Evolutionary conservation across 164 flowering plant genomes (phyloP).

Genomic region (Echeveria elegans): DNA sequence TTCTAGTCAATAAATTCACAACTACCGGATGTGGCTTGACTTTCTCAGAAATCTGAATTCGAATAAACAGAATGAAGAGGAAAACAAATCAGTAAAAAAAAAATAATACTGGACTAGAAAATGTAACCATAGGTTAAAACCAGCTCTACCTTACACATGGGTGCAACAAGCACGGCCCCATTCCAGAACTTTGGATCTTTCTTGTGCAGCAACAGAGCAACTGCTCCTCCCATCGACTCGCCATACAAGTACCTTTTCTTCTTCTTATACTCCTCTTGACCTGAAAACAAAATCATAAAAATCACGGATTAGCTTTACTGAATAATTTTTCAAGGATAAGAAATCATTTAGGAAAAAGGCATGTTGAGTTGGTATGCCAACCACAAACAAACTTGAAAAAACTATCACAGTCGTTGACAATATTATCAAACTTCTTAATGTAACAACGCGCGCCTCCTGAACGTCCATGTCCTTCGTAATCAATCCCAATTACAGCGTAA

Average conservation of each 20-base stretch:
- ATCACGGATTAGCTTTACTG: not conserved
- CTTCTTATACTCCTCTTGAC: conserved; percentile 41
- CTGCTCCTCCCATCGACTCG: conserved; percentile 97
- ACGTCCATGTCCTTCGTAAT: conserved; percentile 93
- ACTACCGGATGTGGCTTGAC: conserved; percentile 92
- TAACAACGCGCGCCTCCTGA: conserved; percentile 85
- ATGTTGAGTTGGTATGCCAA: conserved; percentile 20
- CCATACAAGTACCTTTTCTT: conserved; percentile 76
- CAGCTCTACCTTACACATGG: conserved; percentile 83
- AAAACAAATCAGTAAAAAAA: not conserved
- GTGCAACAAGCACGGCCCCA: conserved; percentile 86
- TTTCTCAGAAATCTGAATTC: conserved; percentile 81
- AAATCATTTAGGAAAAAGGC: not conserved
- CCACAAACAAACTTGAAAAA: conserved; percentile 80
- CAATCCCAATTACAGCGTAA: conserved; percentile 80
- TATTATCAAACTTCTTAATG: conserved; percentile 75
- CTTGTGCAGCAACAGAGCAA: conserved; percentile 63
- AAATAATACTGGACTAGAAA: not conserved
- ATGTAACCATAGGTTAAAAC: not conserved
- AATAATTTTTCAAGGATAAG: not conserved
- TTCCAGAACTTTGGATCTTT: conserved; percentile 70
- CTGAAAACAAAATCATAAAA: conserved; percentile 22
- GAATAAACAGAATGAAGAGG: not conserved
- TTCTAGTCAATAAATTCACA: conserved; percentile 57
- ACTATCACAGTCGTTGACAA: conserved; percentile 60